These are phyloP conservation scores for Lachnellula arida DNA, from an alignment of 2,329 filamentous ascomycete genomes.

Conservation along the genomic window DNA sequence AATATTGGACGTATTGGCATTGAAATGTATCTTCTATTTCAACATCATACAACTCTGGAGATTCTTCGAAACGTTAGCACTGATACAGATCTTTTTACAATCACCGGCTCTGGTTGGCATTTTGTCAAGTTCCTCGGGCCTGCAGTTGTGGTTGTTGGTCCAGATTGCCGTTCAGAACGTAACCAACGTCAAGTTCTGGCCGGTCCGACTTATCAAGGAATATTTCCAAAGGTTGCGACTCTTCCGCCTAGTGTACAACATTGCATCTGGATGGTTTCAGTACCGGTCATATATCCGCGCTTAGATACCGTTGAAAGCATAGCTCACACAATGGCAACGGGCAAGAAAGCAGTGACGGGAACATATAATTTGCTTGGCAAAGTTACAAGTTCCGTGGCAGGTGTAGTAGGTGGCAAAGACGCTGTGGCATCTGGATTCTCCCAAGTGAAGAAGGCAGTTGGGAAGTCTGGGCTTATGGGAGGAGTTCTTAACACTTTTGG, in stretches of 20 bases:
- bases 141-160: constrained; percentile 81
- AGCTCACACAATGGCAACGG: constrained; percentile 84
- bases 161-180: constrained; percentile 87
- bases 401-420: constrained; percentile 91
- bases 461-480: constrained; percentile 93
- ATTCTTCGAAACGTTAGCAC: constrained; percentile 84
- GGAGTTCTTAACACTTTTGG: constrained; percentile 94
- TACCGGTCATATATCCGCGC: constrained; percentile 85
- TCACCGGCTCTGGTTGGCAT: constrained; percentile 97
- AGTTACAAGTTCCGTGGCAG: constrained; percentile 89
- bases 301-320: constrained; percentile 89
- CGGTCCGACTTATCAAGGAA: constrained; percentile 91
- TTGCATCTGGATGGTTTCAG: constrained; percentile 92
- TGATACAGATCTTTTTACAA: constrained; percentile 89
- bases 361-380: constrained; percentile 96
- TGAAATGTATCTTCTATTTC: constrained; percentile 97
- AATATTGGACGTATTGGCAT: constrained; percentile 94
- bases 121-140: constrained; percentile 96
- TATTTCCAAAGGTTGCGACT: constrained; percentile 92
- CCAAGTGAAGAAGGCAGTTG: constrained; percentile 92
- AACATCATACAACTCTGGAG: constrained; percentile 94
- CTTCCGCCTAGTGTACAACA: constrained; percentile 92
- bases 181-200: constrained; percentile 90
- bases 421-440: constrained; percentile 90
- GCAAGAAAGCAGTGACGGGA: constrained; percentile 94